A percentile compares a stretch with the other conserved stretches of the same genome.
phyloP scores from a whole-genome alignment of 148 eudicot species.

The Nepenthes mirabilis region DNA sequence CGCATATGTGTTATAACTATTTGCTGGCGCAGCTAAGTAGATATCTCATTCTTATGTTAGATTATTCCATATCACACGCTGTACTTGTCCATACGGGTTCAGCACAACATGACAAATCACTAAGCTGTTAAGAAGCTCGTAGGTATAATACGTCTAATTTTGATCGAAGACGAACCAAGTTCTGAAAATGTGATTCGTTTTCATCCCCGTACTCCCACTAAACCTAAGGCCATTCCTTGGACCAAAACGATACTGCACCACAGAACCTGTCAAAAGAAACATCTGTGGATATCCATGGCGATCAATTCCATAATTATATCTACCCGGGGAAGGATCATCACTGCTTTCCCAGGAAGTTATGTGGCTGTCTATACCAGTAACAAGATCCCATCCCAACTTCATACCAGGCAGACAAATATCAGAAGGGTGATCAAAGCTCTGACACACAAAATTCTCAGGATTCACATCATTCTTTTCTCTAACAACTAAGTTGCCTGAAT shows the following conservation, averaged over 20 bases:
- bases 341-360: constrained; percentile 1
- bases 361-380: background rate
- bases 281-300: background rate
- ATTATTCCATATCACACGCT: constrained; percentile 17
- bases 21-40: constrained; percentile 4
- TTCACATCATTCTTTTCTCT: background rate
- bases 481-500: constrained; percentile 31
- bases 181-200: background rate
- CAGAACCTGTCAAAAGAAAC: background rate
- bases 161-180: background rate
- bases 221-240: constrained; percentile 9
- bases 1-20: constrained; percentile 28
- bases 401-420: background rate
- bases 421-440: constrained; percentile 23
- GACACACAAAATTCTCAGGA: constrained; percentile 13
- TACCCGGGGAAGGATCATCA: background rate
- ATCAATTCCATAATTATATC: background rate
- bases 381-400: background rate
- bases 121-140: background rate
- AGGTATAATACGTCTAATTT: background rate
- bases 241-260: background rate
- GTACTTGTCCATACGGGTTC: background rate
- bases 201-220: constrained; percentile 1
- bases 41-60: constrained; percentile 16
- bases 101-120: constrained; percentile 1